Evolutionary conservation across 129 eudicot species (phyloP), one percentile per base, ranked within the genome.

Genomic region (Flaveria trinervia): DNA sequence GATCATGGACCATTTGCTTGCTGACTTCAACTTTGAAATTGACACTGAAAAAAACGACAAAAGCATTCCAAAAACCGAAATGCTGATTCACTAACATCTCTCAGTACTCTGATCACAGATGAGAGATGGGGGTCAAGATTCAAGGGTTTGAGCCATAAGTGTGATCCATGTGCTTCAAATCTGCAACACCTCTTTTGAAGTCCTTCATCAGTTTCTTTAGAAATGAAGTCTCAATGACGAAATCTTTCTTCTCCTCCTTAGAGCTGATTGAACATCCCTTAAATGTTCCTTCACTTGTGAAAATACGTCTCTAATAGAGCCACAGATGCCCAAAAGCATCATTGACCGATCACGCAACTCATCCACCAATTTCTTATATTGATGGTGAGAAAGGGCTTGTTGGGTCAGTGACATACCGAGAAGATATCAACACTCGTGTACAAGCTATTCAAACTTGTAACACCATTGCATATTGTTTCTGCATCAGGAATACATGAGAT

Each of bases 341-440:
- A 81, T 41, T 7, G 87, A 86, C 36, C 56, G 54, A 50, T 86
- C 86, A 10, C 73, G 72, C 61, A 83, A 68, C 71, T 77, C 85
- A 14, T 78, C 79, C 4, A 74, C 72, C 51, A 70, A 9, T 71
- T 70, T 79, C 57, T 82, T 65, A 7, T 75, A 67, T 65, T 85
- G 84, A 43, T 54, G 67, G 49, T 61, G 82, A 46, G 76, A 84
- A 36, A 84, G 77, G 6, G 82, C 79, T 81, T 86, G 77, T 77
- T 74, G 85, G 39, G 89, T 80, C 7, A 41, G 55, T 45, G 70
- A 73, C 64, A 68, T 68, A 18, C 28, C 6, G 48, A 87, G 74
- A 71, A 85, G 85, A 22, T 77, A 54, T 80, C 84, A 49, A 82
- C 73, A 57, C 82, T 84, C 20, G 49, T 68, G 68, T 87, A 85